Evolutionary conservation across 257 asterid species (phyloP).

Genomic region (Solanum microdontum): DNA sequence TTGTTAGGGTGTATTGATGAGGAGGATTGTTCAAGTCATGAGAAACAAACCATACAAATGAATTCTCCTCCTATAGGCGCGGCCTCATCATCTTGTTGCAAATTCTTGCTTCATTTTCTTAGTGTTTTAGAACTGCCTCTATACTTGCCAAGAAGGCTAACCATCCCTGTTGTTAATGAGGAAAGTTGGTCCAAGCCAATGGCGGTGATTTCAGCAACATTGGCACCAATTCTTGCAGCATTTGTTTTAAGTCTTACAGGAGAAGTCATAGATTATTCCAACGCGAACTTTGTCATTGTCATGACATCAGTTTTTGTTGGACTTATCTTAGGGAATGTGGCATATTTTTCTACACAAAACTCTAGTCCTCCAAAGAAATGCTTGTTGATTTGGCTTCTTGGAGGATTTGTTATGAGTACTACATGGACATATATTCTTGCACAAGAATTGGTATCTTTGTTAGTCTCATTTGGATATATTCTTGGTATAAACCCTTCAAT

Average conservation of each 20-base stretch:
- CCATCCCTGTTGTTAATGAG: conserved; percentile 53
- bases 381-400: conserved; percentile 48
- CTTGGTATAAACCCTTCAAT: conserved; percentile 59
- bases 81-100: background rate
- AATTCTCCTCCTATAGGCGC: background rate
- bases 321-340: conserved; percentile 24
- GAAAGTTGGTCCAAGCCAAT: conserved; percentile 60
- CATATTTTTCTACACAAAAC: conserved; percentile 22
- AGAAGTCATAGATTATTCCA: background rate
- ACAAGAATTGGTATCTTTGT: conserved; percentile 48
- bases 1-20: conserved; percentile 31
- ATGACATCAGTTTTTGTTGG: conserved; percentile 20
- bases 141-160: conserved; percentile 54
- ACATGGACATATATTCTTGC: conserved; percentile 64
- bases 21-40: conserved; percentile 13
- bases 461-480: conserved; percentile 49
- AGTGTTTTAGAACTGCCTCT: conserved; percentile 48
- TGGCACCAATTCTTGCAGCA: conserved; percentile 46
- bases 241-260: conserved; percentile 19
- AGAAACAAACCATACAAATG: background rate
- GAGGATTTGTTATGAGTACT: conserved; percentile 63
- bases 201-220: conserved; percentile 28
- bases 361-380: conserved; percentile 49
- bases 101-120: background rate
- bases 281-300: conserved; percentile 6